Conservation (phyloP, 2,329 filamentous ascomycete genomes). For the Raffaelea deltoideospora region DNA sequence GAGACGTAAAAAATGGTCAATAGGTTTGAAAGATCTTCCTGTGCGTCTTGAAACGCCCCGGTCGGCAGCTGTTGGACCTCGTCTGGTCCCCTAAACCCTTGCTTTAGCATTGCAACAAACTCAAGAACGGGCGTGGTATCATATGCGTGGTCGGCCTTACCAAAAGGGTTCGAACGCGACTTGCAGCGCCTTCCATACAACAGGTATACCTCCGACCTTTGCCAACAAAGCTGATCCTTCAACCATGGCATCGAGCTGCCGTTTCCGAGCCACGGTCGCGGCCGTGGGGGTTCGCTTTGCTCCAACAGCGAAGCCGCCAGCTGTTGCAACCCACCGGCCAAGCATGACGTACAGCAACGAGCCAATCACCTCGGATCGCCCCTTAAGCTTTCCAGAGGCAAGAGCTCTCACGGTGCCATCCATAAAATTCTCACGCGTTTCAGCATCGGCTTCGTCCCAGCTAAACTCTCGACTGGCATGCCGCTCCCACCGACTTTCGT, state of each 20-base stretch:
- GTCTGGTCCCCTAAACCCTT: conserved; percentile 27
- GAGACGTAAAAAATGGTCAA: conserved; percentile 16
- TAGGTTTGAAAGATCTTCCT: conserved; percentile 23
- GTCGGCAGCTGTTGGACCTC: conserved; percentile 24
- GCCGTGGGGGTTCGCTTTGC: conserved; percentile 23
- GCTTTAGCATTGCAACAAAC: too few relatives aligned
- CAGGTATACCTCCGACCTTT: conserved; percentile 31
- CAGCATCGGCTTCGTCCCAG: conserved; percentile 54
- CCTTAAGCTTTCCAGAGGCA: conserved; percentile 19
- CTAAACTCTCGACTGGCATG: too few relatives aligned
- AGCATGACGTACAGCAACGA: conserved; percentile 47
- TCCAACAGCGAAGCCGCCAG: conserved; percentile 24
- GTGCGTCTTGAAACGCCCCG: conserved; percentile 31
- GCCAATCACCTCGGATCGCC: conserved; percentile 38
- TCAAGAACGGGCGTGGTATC: too few relatives aligned
- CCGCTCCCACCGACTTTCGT: conserved; percentile 61
- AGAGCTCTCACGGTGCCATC: conserved; percentile 30
- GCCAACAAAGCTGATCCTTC: conserved; percentile 35
- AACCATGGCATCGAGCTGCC: conserved; percentile 45
- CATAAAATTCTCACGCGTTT: conserved; percentile 42
- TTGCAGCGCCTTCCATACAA: conserved; percentile 35
- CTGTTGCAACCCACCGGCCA: conserved; percentile 56
- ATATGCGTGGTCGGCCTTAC: conserved; percentile 27
- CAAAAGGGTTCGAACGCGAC: conserved; percentile 36
- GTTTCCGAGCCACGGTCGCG: conserved; percentile 35